Percentiles rank a stretch among this genome's conserved stretches.
phyloP scores from a whole-genome alignment of 768 basidiomycete species.

The Mycena alexandri region DNA sequence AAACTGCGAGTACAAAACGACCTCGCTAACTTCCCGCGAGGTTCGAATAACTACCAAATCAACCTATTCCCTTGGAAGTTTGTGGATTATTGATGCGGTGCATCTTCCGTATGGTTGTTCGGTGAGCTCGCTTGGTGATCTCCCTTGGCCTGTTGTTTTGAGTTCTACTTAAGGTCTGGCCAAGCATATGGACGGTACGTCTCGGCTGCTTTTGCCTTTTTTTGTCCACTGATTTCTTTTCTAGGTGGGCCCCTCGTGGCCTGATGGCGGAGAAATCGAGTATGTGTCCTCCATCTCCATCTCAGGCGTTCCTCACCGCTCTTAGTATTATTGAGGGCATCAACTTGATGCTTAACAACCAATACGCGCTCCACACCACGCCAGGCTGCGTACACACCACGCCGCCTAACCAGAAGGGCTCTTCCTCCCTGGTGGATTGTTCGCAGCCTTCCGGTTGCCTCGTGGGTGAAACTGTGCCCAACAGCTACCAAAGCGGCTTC shows the following conservation, averaged over 20 bases:
- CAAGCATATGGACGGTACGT: constrained; percentile 62
- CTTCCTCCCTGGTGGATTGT: constrained; percentile 67
- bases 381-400: constrained; percentile 54
- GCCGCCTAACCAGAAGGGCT: constrained; percentile 60
- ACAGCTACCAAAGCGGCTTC: constrained; percentile 78
- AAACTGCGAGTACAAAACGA: background rate
- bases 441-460: constrained; percentile 74
- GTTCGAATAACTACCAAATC: constrained; percentile 60
- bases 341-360: constrained; percentile 77
- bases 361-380: constrained; percentile 83
- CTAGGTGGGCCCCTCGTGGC: constrained; percentile 56
- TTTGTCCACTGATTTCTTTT: background rate
- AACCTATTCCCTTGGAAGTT: constrained; percentile 56
- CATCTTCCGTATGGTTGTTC: constrained; percentile 68
- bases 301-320: background rate
- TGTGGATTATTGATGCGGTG: constrained; percentile 59
- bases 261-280: constrained; percentile 64
- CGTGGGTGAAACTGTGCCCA: constrained; percentile 66
- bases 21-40: constrained; percentile 40
- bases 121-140: constrained; percentile 46
- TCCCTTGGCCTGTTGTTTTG: background rate
- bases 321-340: constrained; percentile 85
- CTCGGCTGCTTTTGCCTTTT: background rate
- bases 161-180: constrained; percentile 55
- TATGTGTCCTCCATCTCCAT: constrained; percentile 27